Evolutionary conservation across 1,284 basidiomycete genomes (phyloP).

Genomic region (Rhodotorula sp.): DNA sequence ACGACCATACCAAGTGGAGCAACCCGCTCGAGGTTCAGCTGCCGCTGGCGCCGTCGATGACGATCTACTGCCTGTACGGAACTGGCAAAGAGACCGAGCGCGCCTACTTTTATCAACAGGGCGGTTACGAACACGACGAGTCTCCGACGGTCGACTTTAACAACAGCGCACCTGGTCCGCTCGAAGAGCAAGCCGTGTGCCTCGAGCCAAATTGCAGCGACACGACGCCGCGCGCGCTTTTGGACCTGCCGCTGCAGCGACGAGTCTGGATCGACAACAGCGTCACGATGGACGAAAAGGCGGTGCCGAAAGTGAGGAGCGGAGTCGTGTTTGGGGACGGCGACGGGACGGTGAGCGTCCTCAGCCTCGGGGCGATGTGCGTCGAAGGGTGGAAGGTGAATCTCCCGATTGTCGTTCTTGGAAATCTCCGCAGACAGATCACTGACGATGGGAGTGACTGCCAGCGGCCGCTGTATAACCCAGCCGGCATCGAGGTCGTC

Average conservation of each 20-base stretch:
- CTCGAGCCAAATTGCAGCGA: slow-evolving; percentile 46
- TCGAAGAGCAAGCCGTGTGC: slow-evolving; percentile 23
- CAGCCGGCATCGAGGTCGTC: slow-evolving; percentile 77
- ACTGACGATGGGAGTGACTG: background rate
- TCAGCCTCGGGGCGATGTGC: slow-evolving; percentile 93
- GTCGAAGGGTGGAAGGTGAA: slow-evolving; percentile 81
- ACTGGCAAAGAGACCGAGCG: slow-evolving; percentile 88
- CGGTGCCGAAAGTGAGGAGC: slow-evolving; percentile 36
- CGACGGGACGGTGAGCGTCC: slow-evolving; percentile 88
- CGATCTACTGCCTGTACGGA: slow-evolving; percentile 91
- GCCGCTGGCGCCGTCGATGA: slow-evolving; percentile 90
- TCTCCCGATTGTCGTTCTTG: too few relatives aligned
- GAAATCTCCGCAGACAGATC: too few relatives aligned
- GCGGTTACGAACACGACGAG: slow-evolving; percentile 66
- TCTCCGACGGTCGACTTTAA: slow-evolving; percentile 42
- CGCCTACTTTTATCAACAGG: slow-evolving; percentile 63
- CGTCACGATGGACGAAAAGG: slow-evolving; percentile 59
- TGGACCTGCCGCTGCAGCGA: slow-evolving; percentile 63
- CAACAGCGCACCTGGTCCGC: background rate
- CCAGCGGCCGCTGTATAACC: slow-evolving; percentile 78
- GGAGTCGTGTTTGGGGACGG: slow-evolving; percentile 60
- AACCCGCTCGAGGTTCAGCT: slow-evolving; percentile 88
- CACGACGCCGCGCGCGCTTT: slow-evolving; percentile 54
- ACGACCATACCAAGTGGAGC: slow-evolving; percentile 69
- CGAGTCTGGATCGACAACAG: slow-evolving; percentile 80